Evolutionary conservation across 140 eudicot genomes (phyloP).

Genomic region (Ambrosia hybrid): DNA sequence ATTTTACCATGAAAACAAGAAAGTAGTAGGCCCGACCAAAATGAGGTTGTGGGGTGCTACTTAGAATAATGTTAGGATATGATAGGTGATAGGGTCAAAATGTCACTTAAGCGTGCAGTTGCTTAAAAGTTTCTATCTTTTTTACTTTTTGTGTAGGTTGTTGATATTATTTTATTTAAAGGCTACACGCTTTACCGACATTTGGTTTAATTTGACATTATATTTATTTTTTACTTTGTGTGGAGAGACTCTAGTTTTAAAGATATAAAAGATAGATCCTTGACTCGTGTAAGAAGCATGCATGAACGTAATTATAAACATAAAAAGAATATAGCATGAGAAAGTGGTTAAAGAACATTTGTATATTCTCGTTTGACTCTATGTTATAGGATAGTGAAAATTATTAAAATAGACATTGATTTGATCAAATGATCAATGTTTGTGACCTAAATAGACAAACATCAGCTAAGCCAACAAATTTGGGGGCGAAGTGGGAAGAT

Average conservation of each 20-base stretch:
- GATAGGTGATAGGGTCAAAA: conserved; percentile 33
- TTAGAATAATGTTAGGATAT: conserved; percentile 32
- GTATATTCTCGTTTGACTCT: neutral
- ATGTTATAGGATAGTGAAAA: no score
- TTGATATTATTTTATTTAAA: conserved; percentile 10
- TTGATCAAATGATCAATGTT: no score
- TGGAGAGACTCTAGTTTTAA: no score
- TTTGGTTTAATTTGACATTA: neutral
- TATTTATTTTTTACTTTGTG: no score
- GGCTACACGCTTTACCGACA: conserved; percentile 22
- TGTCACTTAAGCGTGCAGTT: conserved; percentile 40
- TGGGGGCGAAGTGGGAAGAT: no score
- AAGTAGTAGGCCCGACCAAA: conserved; percentile 31
- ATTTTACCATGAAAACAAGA: conserved; percentile 5
- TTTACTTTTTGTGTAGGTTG: conserved; percentile 13
- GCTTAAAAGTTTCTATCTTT: conserved; percentile 16
- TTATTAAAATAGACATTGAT: no score
- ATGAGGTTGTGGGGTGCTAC: conserved; percentile 29
- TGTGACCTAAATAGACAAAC: no score
- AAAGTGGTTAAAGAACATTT: conserved; percentile 13
- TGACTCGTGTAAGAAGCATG: conserved; percentile 3
- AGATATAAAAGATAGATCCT: neutral
- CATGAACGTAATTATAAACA: neutral
- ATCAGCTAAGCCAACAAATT: no score
- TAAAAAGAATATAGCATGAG: neutral